These are phyloP conservation scores for Ophiorrhiza pumila DNA, from an alignment of 257 asterid species.

Conservation along the genomic window DNA sequence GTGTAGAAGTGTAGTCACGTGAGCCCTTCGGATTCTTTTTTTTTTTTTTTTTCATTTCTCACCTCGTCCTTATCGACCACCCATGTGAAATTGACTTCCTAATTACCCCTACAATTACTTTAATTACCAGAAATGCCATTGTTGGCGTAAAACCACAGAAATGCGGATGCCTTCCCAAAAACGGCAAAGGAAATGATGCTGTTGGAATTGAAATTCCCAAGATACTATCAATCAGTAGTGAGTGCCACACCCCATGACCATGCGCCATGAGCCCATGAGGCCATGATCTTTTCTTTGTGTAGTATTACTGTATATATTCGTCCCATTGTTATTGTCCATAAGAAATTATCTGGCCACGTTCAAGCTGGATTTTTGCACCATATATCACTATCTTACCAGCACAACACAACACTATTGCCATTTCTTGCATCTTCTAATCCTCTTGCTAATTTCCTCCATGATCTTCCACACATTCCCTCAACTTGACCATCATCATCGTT, in stretches of 20 bases:
- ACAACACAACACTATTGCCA: background rate
- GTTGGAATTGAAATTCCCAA: constrained; percentile 5
- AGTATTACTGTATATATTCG: no score
- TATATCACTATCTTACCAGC: constrained; percentile 4
- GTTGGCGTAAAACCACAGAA: background rate
- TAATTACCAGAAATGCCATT: constrained; percentile 24
- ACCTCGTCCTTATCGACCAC: constrained; percentile 32
- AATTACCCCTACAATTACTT: background rate
- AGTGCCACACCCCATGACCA: background rate
- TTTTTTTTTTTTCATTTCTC: background rate
- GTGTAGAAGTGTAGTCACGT: constrained; percentile 22
- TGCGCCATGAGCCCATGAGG: background rate
- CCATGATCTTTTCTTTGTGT: background rate
- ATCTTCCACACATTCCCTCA: constrained; percentile 1
- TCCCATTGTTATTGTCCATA: constrained; percentile 10
- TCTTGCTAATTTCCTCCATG: constrained; percentile 2
- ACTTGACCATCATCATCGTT: background rate
- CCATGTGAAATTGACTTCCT: constrained; percentile 30
- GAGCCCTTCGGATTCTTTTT: constrained; percentile 26
- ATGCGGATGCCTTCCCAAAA: background rate
- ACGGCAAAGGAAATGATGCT: background rate
- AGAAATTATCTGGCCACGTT: constrained; percentile 34
- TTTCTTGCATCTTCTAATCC: background rate
- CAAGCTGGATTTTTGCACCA: constrained; percentile 3
- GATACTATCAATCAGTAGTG: background rate